A percentile compares a stretch with the other conserved stretches of the same genome.
Conservation (phyloP, 1,284 basidiomycete genomes). For the Sanghuangporus weigelae region DNA sequence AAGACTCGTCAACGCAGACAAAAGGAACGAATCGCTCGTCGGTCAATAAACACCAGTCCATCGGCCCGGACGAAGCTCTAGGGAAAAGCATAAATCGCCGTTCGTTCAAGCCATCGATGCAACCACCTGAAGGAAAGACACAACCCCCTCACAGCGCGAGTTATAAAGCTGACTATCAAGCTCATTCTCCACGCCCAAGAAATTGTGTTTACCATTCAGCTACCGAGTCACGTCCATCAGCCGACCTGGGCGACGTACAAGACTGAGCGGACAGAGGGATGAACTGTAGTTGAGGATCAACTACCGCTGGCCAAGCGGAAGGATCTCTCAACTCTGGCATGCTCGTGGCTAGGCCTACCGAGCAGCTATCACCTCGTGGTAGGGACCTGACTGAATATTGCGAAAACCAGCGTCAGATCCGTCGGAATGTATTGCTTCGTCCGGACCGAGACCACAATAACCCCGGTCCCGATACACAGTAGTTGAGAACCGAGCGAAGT, state of each 20-base stretch:
- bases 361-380: conserved; percentile 1
- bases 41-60: background rate
- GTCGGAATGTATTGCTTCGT: background rate
- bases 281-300: background rate
- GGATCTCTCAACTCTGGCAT: conserved; percentile 6
- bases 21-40: conserved; percentile 4
- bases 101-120: background rate
- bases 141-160: too few relatives aligned
- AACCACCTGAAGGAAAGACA: background rate
- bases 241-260: background rate
- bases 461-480: background rate
- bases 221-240: background rate
- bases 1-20: conserved; percentile 1
- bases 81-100: background rate
- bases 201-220: background rate
- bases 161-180: background rate
- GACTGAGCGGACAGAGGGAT: conserved; percentile 1
- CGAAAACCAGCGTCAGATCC: too few relatives aligned
- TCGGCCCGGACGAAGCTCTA: background rate
- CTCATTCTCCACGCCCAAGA: background rate
- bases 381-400: background rate
- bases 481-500: background rate
- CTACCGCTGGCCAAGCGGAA: conserved; percentile 14
- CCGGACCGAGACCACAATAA: background rate
- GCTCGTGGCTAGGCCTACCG: background rate